Conservation (phyloP, 2,329 filamentous ascomycete genomes). For the Neofusicoccum cordaticola region DNA sequence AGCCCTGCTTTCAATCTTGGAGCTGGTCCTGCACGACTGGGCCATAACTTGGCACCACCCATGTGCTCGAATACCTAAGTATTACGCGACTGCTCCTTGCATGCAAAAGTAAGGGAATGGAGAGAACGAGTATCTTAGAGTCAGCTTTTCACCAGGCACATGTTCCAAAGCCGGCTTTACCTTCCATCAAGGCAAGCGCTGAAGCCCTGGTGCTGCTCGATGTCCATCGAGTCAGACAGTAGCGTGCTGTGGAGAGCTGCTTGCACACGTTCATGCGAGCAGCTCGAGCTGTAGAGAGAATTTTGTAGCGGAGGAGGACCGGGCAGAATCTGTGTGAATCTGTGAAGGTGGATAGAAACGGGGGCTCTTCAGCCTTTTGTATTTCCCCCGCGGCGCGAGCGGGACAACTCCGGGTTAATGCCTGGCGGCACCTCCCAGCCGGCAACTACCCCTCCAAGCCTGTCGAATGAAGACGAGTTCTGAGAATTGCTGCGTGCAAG, state of each 20-base stretch:
- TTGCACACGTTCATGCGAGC: too few species aligned
- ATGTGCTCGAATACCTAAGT: not conserved
- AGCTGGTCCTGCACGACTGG: not conserved
- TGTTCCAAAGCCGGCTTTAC: too few species aligned
- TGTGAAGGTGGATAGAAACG: too few species aligned
- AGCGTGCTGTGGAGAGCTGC: too few species aligned
- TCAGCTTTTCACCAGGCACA: too few species aligned
- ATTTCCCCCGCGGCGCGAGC: not conserved
- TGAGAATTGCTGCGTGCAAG: not conserved
- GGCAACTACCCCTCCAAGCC: too few species aligned
- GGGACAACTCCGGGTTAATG: not conserved
- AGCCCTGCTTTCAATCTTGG: constrained; percentile 12
- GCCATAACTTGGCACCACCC: not conserved
- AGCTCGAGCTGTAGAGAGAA: not conserved
- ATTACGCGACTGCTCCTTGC: not conserved
- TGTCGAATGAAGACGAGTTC: not conserved
- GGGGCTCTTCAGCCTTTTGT: not conserved
- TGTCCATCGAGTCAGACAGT: not conserved
- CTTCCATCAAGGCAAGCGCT: not conserved
- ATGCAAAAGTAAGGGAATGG: not conserved
- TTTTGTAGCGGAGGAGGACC: not conserved
- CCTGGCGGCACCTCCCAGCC: not conserved
- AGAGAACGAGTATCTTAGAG: not conserved
- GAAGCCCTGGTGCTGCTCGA: not conserved
- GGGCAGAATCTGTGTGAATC: too few species aligned